Evolutionary conservation across 192 early-diverging fungal species (phyloP), one percentile per base, ranked within the genome.

Genomic region (Haplosporangium gracile): DNA sequence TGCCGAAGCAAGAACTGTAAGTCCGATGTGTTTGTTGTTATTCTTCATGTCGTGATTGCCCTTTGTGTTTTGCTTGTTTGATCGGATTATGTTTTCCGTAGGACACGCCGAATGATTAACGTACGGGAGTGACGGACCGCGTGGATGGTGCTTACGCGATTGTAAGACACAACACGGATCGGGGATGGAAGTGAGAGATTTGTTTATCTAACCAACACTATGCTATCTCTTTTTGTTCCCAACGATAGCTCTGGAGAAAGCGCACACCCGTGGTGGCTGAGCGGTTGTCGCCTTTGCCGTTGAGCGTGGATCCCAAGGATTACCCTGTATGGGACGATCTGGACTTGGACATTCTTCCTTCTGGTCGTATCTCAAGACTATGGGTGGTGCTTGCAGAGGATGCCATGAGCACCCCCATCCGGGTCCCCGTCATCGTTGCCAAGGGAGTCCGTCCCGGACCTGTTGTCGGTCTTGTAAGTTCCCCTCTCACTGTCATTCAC

Each of bases 341-440:
- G 36, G 92, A 94, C 53, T 65, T 93, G 36, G 77, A 80, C 15
- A 83, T 81, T 45, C 90, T 93, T 47, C 93, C 93, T 2, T 88
- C 82, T 7, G 93, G 93, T 16, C 79, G 90, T 53, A 60, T 94
- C 36, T 91, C 92, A 2, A 88, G 91, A 6, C 88, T 94, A 20
- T 94, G 93, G 93, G 81, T 94, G 24, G 90, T 91, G 5, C 92
- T 94, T 39, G 92, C 93, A 24, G 91, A 94, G 65, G 91, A 93
- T 70, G 93, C 91, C 13, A 86, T 93, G 88, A 91, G 91, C 40
- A 87, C 88, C 49, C 92, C 92, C 11, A 91, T 93, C 36, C 89
- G 89, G 15, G 91, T 96, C 4, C 96, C 95, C 20, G 95, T 96
- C 20, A 95, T 97, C 79, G 89, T 97, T 10, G 96, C 96, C 13